These are phyloP conservation scores for Hippophae rhamnoides DNA, from an alignment of 306 rosid species.

Conservation along the genomic window DNA sequence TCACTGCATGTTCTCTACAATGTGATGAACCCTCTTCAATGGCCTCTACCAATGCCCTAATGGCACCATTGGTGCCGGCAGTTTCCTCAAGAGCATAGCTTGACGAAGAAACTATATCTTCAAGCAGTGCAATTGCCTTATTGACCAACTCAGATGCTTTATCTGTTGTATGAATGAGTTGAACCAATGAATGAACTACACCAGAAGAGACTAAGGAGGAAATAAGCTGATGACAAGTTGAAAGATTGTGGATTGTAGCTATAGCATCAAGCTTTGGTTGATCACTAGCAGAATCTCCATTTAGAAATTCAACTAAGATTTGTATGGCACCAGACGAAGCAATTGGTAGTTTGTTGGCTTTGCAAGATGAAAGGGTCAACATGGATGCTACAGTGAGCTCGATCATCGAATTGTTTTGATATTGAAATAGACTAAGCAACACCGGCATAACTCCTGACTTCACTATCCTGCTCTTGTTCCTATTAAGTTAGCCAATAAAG, in stretches of 20 bases:
- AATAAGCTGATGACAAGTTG: conserved; percentile 46
- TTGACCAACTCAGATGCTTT: conserved; percentile 42
- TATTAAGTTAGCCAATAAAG: conserved; percentile 16
- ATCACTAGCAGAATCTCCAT: conserved; percentile 2
- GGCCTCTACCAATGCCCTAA: conserved; percentile 54
- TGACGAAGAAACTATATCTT: conserved; percentile 44
- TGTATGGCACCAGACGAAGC: conserved; percentile 53
- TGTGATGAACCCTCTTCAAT: conserved; percentile 53
- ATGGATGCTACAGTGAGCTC: conserved; percentile 46
- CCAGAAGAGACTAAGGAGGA: conserved; percentile 48
- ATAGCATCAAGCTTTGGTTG: conserved; percentile 61
- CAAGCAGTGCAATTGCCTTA: conserved; percentile 52
- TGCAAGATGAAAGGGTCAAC: conserved; percentile 69
- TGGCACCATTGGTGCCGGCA: conserved; percentile 26
- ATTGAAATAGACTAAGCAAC: conserved; percentile 46
- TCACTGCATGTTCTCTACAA: conserved; percentile 59
- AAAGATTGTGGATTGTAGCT: conserved; percentile 62
- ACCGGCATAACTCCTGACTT: conserved; percentile 50
- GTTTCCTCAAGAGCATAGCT: conserved; percentile 41
- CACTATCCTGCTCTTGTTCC: conserved; percentile 59
- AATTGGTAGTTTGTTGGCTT: conserved; percentile 48
- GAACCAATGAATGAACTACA: conserved; percentile 33
- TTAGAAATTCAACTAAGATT: conserved; percentile 33
- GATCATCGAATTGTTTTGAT: conserved; percentile 29
- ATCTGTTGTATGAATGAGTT: conserved; percentile 30